Conservation (phyloP, 371 early-diverging fungal genomes). For the Fennellomyces sp. region DNA sequence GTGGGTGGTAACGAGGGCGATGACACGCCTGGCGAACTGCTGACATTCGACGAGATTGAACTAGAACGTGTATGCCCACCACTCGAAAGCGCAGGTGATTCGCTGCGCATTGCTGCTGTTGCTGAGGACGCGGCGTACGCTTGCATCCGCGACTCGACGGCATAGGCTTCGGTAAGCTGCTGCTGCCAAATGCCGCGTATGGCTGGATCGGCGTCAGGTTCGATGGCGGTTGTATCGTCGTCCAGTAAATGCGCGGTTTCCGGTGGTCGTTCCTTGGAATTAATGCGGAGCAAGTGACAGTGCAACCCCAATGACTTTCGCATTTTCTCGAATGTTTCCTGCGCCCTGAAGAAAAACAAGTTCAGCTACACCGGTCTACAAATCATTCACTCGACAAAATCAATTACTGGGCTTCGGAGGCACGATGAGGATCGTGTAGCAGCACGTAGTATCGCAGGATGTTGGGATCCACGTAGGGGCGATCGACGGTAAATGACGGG, state of each 20-base stretch:
- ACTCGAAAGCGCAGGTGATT: background rate
- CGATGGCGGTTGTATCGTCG: conserved; percentile 19
- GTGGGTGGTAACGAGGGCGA: background rate
- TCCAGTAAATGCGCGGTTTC: conserved; percentile 22
- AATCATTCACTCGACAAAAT: no score
- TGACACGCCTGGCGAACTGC: background rate
- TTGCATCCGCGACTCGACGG: conserved; percentile 35
- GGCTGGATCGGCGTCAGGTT: conserved; percentile 14
- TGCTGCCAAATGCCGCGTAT: conserved; percentile 24
- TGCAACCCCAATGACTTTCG: conserved; percentile 69
- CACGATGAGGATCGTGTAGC: conserved; percentile 70
- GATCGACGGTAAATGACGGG: conserved; percentile 60
- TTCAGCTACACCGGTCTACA: no score
- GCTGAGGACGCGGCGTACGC: conserved; percentile 11
- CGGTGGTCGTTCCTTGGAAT: conserved; percentile 42
- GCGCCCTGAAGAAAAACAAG: conserved; percentile 62
- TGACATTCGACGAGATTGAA: conserved; percentile 21
- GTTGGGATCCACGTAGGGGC: conserved; percentile 70
- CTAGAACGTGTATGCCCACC: conserved; percentile 19
- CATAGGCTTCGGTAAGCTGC: conserved; percentile 13
- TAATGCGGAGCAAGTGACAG: conserved; percentile 64
- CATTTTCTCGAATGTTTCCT: conserved; percentile 61
- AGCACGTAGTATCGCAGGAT: conserved; percentile 74
- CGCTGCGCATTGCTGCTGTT: background rate
- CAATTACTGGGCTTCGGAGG: conserved; percentile 59